Evolutionary conservation across 1,139 yeast genomes (phyloP).

Genomic region (Debaryomyces sp.): DNA sequence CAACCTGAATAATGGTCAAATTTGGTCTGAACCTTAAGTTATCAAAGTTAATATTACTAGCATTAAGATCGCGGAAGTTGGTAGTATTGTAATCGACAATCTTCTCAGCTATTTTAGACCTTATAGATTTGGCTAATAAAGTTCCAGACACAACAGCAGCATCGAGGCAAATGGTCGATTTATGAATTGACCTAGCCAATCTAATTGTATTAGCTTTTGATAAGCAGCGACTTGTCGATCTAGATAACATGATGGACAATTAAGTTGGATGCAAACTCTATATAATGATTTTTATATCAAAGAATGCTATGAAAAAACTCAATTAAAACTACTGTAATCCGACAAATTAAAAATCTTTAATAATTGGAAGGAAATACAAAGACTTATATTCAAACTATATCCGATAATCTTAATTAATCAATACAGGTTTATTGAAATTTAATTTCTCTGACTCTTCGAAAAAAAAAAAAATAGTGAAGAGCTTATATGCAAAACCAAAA

Average conservation of each 20-base stretch:
- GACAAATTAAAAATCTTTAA: not conserved
- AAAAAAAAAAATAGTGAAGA: not conserved
- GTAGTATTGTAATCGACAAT: constrained; percentile 41
- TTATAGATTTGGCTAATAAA: constrained; percentile 42
- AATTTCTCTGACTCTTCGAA: not conserved
- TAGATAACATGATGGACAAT: constrained; percentile 3
- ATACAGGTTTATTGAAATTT: not conserved
- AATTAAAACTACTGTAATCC: not conserved
- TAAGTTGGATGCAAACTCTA: constrained; percentile 1
- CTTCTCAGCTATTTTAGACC: constrained; percentile 42
- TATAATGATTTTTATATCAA: not conserved
- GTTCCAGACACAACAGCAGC: constrained; percentile 51
- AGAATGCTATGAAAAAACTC: not conserved
- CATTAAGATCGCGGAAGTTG: constrained; percentile 21
- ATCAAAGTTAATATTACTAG: constrained; percentile 25
- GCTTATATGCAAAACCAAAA: not conserved
- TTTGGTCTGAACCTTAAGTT: constrained; percentile 56
- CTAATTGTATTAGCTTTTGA: not conserved
- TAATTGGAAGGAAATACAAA: not conserved
- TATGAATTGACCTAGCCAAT: constrained; percentile 16
- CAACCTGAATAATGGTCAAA: constrained; percentile 74
- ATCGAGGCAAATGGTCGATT: constrained; percentile 21
- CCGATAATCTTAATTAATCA: not conserved
- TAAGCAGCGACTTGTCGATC: not conserved
- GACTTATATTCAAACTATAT: not conserved